Base-by-base conservation (phyloP, 805 yeast species). In the Candida piceae region DNA sequence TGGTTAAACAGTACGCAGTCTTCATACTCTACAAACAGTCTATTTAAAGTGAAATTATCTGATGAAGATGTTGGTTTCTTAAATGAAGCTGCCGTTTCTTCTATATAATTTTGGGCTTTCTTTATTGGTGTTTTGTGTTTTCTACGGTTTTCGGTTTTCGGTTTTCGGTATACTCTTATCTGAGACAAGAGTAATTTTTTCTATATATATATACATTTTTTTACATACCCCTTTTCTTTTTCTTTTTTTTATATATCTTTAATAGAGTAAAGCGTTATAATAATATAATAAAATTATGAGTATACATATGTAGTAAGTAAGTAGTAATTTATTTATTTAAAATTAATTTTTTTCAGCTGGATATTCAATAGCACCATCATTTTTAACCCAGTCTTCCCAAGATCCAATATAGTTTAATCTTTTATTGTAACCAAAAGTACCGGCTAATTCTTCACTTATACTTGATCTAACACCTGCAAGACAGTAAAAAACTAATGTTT, bases 381-480 rank as follows among this genome's bases (percentile, higher is more conserved):
- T 59, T 25, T 54, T 55, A 19, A 67, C 57, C 97, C 97, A 90
- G 58, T 90, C 97, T 52, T 76, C 80, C 62, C 79, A 84, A 10
- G 95, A 84, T 4, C 97, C 97, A 29, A 72, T 62, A 63, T 90
- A 90, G 60, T 88, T 85, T 39, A 89, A 87, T 48, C 96, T 74
- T 49, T 84, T 74, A 34, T 72, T 64, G 63, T 90, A 90, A 9
- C 97, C 97, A 62, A 81, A 86, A 17, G 95, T 84, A 43, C 78
- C 75, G 11, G 97, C 97, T 55, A 90, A 70, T 55, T 86, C 95
- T 57, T 87, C 96, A 29, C 96, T 89, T 44, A 87, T 86, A 31
- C 86, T 72, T 17, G 94, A 82, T 67, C 98, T 79, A 32, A 88
- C 84, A 39, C 98, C 98, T 7, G 84, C 96, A 33, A 84, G 76